Base-by-base conservation (phyloP, 1,139 yeast genomes). In the Eremothecium sinecaudum region DNA sequence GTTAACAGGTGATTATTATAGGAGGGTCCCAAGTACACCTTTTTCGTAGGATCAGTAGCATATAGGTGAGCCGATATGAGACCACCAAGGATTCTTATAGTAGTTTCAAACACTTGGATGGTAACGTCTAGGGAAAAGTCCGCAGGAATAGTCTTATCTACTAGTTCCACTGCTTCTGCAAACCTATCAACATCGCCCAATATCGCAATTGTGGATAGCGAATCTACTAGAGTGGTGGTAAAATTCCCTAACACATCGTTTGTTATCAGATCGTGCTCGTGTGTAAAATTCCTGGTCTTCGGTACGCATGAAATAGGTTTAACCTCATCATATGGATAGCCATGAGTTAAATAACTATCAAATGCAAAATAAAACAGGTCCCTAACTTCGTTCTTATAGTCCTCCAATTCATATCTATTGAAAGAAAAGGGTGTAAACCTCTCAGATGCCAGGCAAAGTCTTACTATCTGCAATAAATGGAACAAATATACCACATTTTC, bases 241-340 rank as follows among this genome's bases (percentile, higher is more conserved):
- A 75, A 77, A 49, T 84, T 86, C 0, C 96, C 96, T 61, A 84
- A 59, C 0, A 81, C 92, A 52, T 87, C 97, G 51, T 84, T 84
- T 34, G 81, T 62, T 13, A 72, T 73, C 2, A 73, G 64, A 48
- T 84, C 78, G 4, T 58, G 49, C 1, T 66, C 53, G 46, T 81
- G 67, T 1, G 57, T 54, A 36, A 57, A 64, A 50, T 82, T 83
- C 5, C 84, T 74, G 1, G 79, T 79, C 36, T 75, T 71, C 0
- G 87, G 80, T 17, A 56, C 58, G 53, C 97, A 87, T 0, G 78
- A 56, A 4, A 82, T 51, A 0, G 97, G 96, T 27, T 69, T 61
- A 5, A 87, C 73, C 51, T 84, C 96, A 56, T 87, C 97, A 17
- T 64, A 71, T 0, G 97, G 97, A 49, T 73, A 84, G 1, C 86